Base-by-base conservation (phyloP, 2,329 filamentous ascomycete species). In the Colletotrichum eleusines region DNA sequence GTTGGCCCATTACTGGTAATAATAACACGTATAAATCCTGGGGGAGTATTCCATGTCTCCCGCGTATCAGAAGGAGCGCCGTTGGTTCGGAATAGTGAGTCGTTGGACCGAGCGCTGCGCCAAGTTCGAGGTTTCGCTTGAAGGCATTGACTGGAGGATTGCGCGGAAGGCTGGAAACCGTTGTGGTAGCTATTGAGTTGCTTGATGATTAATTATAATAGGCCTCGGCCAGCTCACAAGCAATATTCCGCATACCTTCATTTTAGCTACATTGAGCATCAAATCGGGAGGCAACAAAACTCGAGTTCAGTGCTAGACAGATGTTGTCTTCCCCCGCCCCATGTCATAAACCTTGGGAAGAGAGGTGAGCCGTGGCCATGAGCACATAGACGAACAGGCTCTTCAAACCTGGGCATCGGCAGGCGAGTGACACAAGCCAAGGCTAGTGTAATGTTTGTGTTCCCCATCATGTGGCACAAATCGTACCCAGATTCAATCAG, bases 391-490 rank as follows among this genome's bases (percentile, higher is more conserved):
- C 9, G 1, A 3, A 26, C n/a, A n/a, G 16, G 16, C 12, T 9
- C 5, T 12, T 11, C 26, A 11, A 33, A 23, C 28, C 42, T 20
- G 28, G 26, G 14, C 16, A 54, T 12, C 23, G 7, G 23, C 12
- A 60, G n/a, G 26, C 26, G 40, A 35, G 63, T 61, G 6, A 42
- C 42, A 67, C 57, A 51, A 35, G 53, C 46, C 20, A 5, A 61
- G 44, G 50, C 67, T 31, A n/a, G 50, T 40, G 42, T 35, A 26
- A 40, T 63, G 38, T 35, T 61, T 67, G 54, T 70, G 28, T n/a
- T 26, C n/a, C 63, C 50, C 23, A 40, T 5, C 5, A 18, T 12
- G 35, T 44, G 35, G 23, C 9, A 42, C 23, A 53, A 33, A 16
- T n/a, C 23, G 18, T 26, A 48, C 35, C n/a, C 23, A 26, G 2